A percentile compares a stretch with the other conserved stretches of the same genome.
These are phyloP conservation scores for Flaveria floridana DNA, from an alignment of 140 eudicot species.

Conservation along the genomic window DNA sequence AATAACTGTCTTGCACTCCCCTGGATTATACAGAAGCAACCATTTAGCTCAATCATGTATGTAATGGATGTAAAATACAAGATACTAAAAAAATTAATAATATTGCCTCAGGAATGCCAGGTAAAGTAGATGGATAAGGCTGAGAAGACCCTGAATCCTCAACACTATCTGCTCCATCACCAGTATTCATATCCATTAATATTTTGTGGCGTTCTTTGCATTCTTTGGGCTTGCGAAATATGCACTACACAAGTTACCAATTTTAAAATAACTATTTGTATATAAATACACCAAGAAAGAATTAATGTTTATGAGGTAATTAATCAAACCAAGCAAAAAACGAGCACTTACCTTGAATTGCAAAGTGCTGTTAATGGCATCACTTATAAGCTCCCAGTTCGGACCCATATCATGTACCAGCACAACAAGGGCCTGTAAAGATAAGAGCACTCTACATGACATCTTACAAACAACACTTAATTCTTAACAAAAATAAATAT, in stretches of 20 bases:
- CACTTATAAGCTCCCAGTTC: conserved; percentile 94
- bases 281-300: conserved; percentile 1
- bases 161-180: conserved; percentile 82
- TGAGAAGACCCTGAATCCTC: conserved; percentile 88
- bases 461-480: conserved; percentile 19
- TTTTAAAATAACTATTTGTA: not conserved
- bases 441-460: conserved; percentile 14
- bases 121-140: conserved; percentile 78
- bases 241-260: conserved; percentile 42
- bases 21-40: conserved; percentile 44
- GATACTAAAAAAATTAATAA: not conserved
- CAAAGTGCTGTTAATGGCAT: conserved; percentile 74
- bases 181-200: conserved; percentile 64
- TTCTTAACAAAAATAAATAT: not conserved
- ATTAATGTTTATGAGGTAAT: not conserved
- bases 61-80: conserved; percentile 16
- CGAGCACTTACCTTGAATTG: conserved; percentile 55
- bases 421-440: conserved; percentile 77
- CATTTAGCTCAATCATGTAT: conserved; percentile 16
- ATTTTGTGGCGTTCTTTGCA: conserved; percentile 72
- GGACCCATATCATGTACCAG: conserved; percentile 96
- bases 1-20: conserved; percentile 96
- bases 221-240: conserved; percentile 69
- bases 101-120: conserved; percentile 86
- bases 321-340: conserved; percentile 8